Evolutionary conservation across 345 rosid species (phyloP), one percentile per base, ranked within the genome.

Genomic region (Clausena lansium): DNA sequence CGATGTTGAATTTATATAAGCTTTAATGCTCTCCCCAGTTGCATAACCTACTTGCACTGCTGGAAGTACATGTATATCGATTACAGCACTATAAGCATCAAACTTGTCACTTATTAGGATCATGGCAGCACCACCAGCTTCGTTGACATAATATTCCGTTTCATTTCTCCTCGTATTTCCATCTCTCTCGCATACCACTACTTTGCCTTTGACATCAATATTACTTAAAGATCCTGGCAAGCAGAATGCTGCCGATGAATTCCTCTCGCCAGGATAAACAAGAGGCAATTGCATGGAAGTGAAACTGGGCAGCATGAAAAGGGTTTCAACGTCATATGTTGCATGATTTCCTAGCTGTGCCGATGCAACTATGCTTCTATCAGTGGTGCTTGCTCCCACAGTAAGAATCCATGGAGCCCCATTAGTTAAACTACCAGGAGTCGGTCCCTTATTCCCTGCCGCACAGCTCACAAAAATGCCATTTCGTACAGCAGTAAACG

Each of bases 401-500:
- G 50, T 13, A 45, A 45, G 50, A 45, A 45, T 86, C 93, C 93
- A 89, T 0, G 92, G 95, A 19, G 93, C 95, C 47, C 88, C 86
- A 22, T 86, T 90, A 8, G 84, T 78, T 27, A 86, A 75, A 6
- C 89, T 75, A 22, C 52, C 47, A 6, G 77, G 45, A 8, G 0
- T 5, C 1, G 92, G 91, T 2, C 94, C 92, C 0, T 15, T 63
- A 47, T 89, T 90, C 27, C 88, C 89, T 1, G 92, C 85, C 9
- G 94, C 85, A 74, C 89, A 87, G 55, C 87, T 87, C 41, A 87
- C 91, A 28, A 89, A 81, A 71, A 90, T 82, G 5, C 92, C 92
- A 50, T 86, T 79, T 9, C 77, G 81, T 1, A 78, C 72, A 24
- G 91, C 91, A 4, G 85, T 47, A 52, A 90, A 89, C 6, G 91